Conservation (phyloP, 1,284 basidiomycete species). For the Phellopilus nigrolimitatus region DNA sequence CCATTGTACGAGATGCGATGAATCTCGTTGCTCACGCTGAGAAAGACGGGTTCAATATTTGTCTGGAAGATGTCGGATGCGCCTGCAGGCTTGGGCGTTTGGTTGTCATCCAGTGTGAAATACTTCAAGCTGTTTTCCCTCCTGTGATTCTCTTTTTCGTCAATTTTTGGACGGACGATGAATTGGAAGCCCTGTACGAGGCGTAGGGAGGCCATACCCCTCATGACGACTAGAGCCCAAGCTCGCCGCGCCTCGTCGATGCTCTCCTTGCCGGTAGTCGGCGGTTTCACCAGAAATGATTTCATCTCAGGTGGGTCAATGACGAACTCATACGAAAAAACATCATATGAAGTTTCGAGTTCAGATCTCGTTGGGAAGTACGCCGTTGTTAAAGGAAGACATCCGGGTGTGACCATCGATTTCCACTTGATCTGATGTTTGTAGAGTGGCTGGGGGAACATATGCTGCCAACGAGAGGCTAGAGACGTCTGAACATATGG, state of each 20-base stretch:
- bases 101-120: slow-evolving; percentile 52
- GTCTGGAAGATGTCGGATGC: slow-evolving; percentile 68
- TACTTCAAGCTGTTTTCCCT: slow-evolving; percentile 39
- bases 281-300: slow-evolving; percentile 74
- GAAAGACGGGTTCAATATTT: slow-evolving; percentile 75
- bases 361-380: slow-evolving; percentile 77
- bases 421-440: slow-evolving; percentile 94
- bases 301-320: slow-evolving; percentile 73
- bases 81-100: slow-evolving; percentile 54
- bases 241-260: slow-evolving; percentile 57
- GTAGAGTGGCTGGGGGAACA: slow-evolving; percentile 71
- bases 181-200: slow-evolving; percentile 98
- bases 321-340: slow-evolving; percentile 78
- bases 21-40: slow-evolving; percentile 94
- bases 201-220: slow-evolving; percentile 90
- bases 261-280: slow-evolving; percentile 37
- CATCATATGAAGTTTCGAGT: slow-evolving; percentile 74
- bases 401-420: slow-evolving; percentile 77
- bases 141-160: slow-evolving; percentile 27
- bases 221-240: slow-evolving; percentile 84
- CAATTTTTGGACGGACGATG: slow-evolving; percentile 48
- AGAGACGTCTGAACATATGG: slow-evolving; percentile 64
- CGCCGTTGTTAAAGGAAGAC: slow-evolving; percentile 91
- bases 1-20: slow-evolving; percentile 87
- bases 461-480: slow-evolving; percentile 85